Conservation (phyloP, 2,329 filamentous ascomycete species). For the Aspergillus sergii region DNA sequence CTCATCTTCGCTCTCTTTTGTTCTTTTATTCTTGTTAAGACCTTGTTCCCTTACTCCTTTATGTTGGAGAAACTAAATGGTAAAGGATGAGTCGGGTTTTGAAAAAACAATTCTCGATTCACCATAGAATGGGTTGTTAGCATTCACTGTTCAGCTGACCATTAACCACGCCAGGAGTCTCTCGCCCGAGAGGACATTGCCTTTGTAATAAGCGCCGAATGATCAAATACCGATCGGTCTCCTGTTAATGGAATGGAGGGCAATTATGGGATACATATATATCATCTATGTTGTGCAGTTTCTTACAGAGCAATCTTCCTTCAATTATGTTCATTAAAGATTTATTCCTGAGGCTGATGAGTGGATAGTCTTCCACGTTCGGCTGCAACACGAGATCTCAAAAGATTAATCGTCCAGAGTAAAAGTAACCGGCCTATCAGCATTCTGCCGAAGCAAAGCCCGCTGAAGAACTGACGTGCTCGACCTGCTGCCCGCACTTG, state of each 20-base stretch:
- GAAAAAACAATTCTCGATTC: not conserved
- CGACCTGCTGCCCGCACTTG: conserved; percentile 28
- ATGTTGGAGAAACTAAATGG: not conserved
- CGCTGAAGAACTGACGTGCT: conserved; percentile 33
- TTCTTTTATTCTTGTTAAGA: not conserved
- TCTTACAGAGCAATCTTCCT: not conserved
- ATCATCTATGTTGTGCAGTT: not conserved
- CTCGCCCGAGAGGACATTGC: conserved; percentile 10
- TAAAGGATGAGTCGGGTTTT: not conserved
- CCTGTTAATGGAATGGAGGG: not conserved
- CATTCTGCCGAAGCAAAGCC: conserved; percentile 25
- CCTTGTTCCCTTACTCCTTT: not conserved
- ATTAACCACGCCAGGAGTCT: not conserved
- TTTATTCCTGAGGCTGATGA: not conserved
- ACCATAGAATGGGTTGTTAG: not conserved
- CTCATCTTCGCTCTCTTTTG: conserved; percentile 6
- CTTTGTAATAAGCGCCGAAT: not conserved
- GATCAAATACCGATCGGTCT: not conserved
- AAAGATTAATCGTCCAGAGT: not conserved
- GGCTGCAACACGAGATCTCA: not conserved
- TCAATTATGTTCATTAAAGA: not conserved
- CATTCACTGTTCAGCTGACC: not conserved
- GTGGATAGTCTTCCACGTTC: not conserved
- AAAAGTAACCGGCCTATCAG: not conserved
- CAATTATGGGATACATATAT: not conserved